Evolutionary conservation across 148 eudicot species (phyloP).

Genomic region (Rhododendron ferrugineum): DNA sequence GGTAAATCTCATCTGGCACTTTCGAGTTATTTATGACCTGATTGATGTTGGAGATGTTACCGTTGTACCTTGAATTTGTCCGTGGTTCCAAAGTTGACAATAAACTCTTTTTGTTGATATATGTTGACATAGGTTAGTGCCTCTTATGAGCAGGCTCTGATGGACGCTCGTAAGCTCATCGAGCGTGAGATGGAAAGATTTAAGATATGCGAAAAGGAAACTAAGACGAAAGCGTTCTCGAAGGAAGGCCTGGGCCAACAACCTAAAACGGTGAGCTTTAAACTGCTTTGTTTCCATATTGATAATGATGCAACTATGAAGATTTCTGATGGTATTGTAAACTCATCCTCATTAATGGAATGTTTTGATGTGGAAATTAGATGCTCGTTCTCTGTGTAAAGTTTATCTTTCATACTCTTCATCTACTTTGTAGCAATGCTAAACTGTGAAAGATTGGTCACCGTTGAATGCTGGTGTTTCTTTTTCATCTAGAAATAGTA

Average conservation of each 20-base stretch:
- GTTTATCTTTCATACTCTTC: not conserved
- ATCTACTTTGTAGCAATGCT: not conserved
- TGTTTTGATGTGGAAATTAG: not conserved
- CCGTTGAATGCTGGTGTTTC: not conserved
- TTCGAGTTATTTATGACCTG: not conserved
- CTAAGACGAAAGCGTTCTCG: slow-evolving; percentile 98
- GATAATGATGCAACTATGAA: not conserved
- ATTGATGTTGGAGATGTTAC: not conserved
- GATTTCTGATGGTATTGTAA: not conserved
- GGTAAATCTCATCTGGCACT: not conserved
- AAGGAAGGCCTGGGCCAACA: slow-evolving; percentile 98
- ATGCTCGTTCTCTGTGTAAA: not conserved
- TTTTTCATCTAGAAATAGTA: not conserved
- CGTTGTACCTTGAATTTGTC: not conserved
- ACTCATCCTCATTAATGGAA: not conserved
- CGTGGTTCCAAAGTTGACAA: slow-evolving; percentile 32
- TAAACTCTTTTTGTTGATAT: slow-evolving; percentile 33
- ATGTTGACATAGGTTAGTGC: slow-evolving; percentile 99
- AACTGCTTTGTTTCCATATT: not conserved
- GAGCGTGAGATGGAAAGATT: slow-evolving; percentile 99
- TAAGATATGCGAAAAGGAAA: slow-evolving; percentile 97
- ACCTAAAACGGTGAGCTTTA: slow-evolving; percentile 80
- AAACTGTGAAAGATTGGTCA: not conserved
- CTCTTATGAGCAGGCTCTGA: slow-evolving; percentile 99
- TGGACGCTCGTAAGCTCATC: slow-evolving; percentile 93